These are phyloP conservation scores for Paecilomyces formosus DNA, from an alignment of 2,329 filamentous ascomycete species.

Conservation along the genomic window DNA sequence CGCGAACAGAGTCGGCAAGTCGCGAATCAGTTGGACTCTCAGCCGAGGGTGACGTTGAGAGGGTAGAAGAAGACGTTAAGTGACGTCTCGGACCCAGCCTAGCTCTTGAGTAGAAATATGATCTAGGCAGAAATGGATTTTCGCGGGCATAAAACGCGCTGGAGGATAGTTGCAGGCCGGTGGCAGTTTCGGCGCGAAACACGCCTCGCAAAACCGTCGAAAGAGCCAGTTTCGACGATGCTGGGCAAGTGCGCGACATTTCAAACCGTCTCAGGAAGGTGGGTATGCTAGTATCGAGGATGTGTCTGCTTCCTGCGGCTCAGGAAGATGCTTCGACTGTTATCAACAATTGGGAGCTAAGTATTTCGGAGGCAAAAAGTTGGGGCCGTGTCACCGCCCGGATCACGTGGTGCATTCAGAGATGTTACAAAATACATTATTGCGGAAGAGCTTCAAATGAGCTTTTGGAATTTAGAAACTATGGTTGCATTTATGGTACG, in stretches of 20 bases:
- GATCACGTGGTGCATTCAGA: background rate
- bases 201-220: conserved; percentile 16
- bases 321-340: background rate
- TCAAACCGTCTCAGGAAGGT: background rate
- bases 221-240: conserved; percentile 18
- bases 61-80: background rate
- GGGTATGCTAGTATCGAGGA: background rate
- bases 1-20: background rate
- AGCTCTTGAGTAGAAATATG: background rate
- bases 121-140: background rate
- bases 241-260: conserved; percentile 16
- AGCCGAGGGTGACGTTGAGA: background rate
- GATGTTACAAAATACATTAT: background rate
- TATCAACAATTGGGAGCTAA: background rate
- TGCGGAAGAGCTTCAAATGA: background rate
- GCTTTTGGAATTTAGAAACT: background rate
- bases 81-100: background rate
- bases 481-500: background rate
- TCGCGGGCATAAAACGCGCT: background rate
- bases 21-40: background rate
- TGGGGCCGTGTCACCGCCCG: background rate
- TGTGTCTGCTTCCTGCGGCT: background rate
- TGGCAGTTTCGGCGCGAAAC: conserved; percentile 15
- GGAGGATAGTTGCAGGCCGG: conserved; percentile 1
- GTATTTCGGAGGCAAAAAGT: background rate